phyloP scores from a whole-genome alignment of 768 basidiomycete genomes.

The Rhodotorula paludigena region DNA sequence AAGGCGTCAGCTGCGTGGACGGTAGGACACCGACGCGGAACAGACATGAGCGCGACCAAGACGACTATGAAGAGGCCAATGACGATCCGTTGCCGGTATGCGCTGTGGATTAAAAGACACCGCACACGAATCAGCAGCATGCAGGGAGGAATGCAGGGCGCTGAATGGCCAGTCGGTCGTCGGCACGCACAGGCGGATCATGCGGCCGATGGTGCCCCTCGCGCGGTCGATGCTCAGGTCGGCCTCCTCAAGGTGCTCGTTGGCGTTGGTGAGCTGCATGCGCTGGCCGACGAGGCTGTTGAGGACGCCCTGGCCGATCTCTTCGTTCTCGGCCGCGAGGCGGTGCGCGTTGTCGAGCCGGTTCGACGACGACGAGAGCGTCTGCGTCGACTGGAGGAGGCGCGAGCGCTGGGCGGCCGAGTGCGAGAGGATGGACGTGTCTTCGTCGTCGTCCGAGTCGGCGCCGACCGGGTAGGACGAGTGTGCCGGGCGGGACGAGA shows the following conservation, averaged over 20 bases:
- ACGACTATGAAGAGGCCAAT: conserved; percentile 48
- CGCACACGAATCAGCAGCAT: no score
- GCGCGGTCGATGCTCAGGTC: conserved; percentile 49
- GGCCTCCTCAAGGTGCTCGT: conserved; percentile 46
- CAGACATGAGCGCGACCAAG: conserved; percentile 44
- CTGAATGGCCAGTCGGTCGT: no score
- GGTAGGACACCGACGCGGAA: neutral
- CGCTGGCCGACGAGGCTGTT: conserved; percentile 49
- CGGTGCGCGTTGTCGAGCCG: conserved; percentile 49
- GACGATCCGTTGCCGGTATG: conserved; percentile 49
- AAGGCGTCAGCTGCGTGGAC: no score
- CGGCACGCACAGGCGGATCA: conserved; percentile 48
- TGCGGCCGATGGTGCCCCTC: conserved; percentile 49
- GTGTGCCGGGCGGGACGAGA: conserved; percentile 10
- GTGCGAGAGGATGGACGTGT: neutral
- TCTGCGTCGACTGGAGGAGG: conserved; percentile 22
- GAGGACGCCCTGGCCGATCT: conserved; percentile 49
- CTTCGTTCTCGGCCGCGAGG: conserved; percentile 51
- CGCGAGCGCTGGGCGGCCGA: conserved; percentile 13
- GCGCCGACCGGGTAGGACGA: conserved; percentile 13
- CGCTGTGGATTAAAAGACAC: conserved; percentile 42
- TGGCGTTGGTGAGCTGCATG: conserved; percentile 47
- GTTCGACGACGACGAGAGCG: conserved; percentile 27
- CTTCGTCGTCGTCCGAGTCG: conserved; percentile 22
- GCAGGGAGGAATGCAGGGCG: no score